Evolutionary conservation across 2,329 filamentous ascomycete species (phyloP), one percentile per base, ranked within the genome.

Genomic region (Xylaria sp.): DNA sequence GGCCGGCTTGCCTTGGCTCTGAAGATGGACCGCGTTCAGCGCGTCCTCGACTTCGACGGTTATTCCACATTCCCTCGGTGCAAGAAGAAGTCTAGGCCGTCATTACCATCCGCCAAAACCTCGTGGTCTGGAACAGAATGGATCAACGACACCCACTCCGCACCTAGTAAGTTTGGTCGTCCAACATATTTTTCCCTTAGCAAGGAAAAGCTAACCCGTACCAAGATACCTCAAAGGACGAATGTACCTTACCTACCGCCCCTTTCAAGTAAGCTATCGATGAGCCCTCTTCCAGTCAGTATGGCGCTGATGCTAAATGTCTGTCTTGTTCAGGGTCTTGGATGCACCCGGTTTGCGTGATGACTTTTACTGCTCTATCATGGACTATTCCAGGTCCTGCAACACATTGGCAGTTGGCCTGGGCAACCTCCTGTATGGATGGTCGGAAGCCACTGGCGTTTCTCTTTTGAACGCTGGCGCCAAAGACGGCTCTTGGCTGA

Each of bases 341-440:
- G 91, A 97, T 75, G 93, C 93, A 7, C 92, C 92, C 2, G 84
- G 86, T 55, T 79, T 97, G n/a, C 86, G 91, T 59, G 92, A 97
- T 68, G 93, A 99, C 73, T 99, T 92, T 72, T 99, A 99, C 72
- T 97, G 92, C 75, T 94, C 92, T 0, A 81, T 92, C 2, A 80
- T 99, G 57, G 91, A 94, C 8, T 97, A 96, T 73, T 96, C 89
- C 0, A 74, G 82, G 47, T 89, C 84, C 6, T 83, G 85, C 54
- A 83, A 89, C 56, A 90, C 88, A 11, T 81, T 99, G 13, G 93
- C 91, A 16, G 90, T 97, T 16, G 93, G 91, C 0, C 80, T 97
- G 11, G 88, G 87, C 0, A 85, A 87, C 57, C 80, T 86, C 42
- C 83, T 99, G 3, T 97, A 96, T 72, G 83, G 90, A 4, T 99